Base-by-base conservation (phyloP, 768 basidiomycete genomes). In the Podaxis mareebaensis region DNA sequence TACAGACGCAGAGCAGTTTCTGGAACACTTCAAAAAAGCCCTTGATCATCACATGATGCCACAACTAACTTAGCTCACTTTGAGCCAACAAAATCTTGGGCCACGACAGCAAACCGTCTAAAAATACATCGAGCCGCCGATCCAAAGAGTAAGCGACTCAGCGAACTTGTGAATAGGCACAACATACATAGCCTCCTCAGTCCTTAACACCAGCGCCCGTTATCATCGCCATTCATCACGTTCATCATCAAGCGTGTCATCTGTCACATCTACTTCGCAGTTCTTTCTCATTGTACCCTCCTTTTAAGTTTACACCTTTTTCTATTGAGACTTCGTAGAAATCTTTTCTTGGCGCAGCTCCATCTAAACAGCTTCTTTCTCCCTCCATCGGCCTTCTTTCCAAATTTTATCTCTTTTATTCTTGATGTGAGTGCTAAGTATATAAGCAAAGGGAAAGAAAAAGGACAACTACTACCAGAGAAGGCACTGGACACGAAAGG, bases 391-490 rank as follows among this genome's bases (percentile, higher is more conserved):
- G 8, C 15, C 26, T 22, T 48, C 8, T 49, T 49, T 57, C 11
- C 40, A 42, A 40, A 42, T 46, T 24, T 57, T 42, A 39, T 38
- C 46, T 60, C 49, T 60, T 60, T 42, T n/a, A 44, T 57, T 42
- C 39, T 20, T 60, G 28, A 20, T 60, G 38, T 38, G 22, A 39
- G 38, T 51, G 36, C 33, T 38, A 60, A 52, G 48, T 60, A 38
- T 51, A 49, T 51, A 60, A 59, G 26, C 44, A 49, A 48, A 59
- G 26, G 30, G 26, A 8, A 48, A 17, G 44, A 58, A 4, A 24
- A 46, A 49, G 26, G 44, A 58, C 30, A 26, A n/a, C 24, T 42
- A 44, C 40, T 42, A 57, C 42, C 24, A 4, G 24, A 17, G 26
- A 30, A 15, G 36, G 44, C 30, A 57, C 24, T 40, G 24, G 56